phyloP scores from a whole-genome alignment of 73 alveolate species.

The Symbiodinium pilosum region DNA sequence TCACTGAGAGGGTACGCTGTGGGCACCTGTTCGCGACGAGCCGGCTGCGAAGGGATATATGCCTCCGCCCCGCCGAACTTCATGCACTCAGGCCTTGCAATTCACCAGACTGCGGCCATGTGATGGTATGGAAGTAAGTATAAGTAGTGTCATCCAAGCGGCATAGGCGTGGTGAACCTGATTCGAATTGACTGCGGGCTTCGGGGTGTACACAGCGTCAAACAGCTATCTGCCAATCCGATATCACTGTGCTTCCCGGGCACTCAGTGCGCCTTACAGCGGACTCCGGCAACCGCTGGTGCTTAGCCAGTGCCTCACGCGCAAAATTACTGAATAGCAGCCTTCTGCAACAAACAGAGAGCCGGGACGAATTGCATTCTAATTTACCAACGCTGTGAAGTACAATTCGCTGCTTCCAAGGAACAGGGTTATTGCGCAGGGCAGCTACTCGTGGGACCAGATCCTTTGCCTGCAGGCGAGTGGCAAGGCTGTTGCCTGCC shows the following conservation, averaged over 20 bases:
- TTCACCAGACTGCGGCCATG: background rate
- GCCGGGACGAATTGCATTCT: too few relatives aligned
- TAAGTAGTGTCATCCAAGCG: background rate
- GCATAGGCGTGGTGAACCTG: constrained; percentile 75
- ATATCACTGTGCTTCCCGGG: background rate
- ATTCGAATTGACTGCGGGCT: too few relatives aligned
- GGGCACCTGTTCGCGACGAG: too few relatives aligned
- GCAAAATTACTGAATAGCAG: too few relatives aligned
- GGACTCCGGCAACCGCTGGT: constrained; percentile 19
- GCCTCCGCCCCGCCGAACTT: constrained; percentile 69
- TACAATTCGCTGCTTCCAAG: background rate
- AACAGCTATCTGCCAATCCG: too few relatives aligned
- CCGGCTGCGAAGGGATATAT: constrained; percentile 24
- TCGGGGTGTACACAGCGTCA: too few relatives aligned
- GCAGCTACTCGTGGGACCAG: background rate
- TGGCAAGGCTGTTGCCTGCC: too few relatives aligned
- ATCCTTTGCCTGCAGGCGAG: background rate
- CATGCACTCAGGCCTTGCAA: constrained; percentile 67
- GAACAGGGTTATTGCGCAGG: background rate
- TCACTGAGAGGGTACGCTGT: too few relatives aligned
- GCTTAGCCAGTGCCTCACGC: constrained; percentile 17
- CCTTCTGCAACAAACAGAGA: too few relatives aligned
- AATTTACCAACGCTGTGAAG: too few relatives aligned
- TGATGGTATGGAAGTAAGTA: too few relatives aligned
- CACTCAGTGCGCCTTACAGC: constrained; percentile 46